phyloP scores from a whole-genome alignment of 768 basidiomycete species.

The Boletus tomentosulus region DNA sequence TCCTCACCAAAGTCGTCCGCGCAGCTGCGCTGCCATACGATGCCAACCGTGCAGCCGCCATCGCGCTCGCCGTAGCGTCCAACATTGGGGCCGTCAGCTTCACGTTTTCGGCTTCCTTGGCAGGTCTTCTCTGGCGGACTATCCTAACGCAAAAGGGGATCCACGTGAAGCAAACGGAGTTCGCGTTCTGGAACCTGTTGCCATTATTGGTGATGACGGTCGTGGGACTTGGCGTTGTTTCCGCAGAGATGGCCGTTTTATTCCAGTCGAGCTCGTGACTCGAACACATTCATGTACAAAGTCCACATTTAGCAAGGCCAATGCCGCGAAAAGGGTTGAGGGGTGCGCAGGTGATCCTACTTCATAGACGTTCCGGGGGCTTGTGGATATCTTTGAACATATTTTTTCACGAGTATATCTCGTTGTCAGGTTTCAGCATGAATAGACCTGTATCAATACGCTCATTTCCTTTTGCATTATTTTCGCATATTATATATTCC shows the following conservation, averaged over 20 bases:
- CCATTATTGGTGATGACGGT: slow-evolving; percentile 63
- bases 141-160: slow-evolving; percentile 76
- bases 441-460: not conserved
- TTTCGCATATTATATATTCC: not conserved
- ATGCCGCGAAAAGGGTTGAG: not conserved
- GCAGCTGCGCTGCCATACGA: slow-evolving; percentile 37
- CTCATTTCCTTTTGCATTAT: not conserved
- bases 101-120: slow-evolving; percentile 84
- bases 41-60: slow-evolving; percentile 51
- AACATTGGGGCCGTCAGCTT: slow-evolving; percentile 91
- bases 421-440: not conserved
- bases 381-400: not conserved
- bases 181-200: slow-evolving; percentile 68
- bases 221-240: slow-evolving; percentile 65
- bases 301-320: not conserved
- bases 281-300: not conserved
- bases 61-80: slow-evolving; percentile 77
- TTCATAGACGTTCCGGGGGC: not conserved
- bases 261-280: slow-evolving; percentile 17
- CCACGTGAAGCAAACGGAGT: slow-evolving; percentile 52
- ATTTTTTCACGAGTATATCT: not conserved
- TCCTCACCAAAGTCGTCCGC: slow-evolving; percentile 76
- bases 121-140: slow-evolving; percentile 78
- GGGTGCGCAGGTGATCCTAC: not conserved
- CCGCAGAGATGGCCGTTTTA: slow-evolving; percentile 70